Evolutionary conservation across 805 yeast species (phyloP).

Genomic region (Torulaspora franciscae): DNA sequence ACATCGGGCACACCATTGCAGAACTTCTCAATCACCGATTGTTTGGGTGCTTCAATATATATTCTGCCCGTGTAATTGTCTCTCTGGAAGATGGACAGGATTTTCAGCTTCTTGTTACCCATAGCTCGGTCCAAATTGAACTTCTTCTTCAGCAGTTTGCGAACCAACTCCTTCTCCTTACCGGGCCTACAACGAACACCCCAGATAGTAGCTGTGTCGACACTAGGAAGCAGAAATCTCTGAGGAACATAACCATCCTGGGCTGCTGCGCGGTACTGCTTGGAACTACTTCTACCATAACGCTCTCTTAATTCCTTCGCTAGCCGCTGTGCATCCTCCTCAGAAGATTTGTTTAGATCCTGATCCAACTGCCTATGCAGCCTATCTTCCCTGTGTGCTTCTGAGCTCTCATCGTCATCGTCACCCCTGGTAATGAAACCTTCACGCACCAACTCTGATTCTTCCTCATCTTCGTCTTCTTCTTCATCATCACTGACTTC

Average conservation of each 20-base stretch:
- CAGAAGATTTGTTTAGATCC: slow-evolving; percentile 77
- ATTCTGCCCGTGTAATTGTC: slow-evolving; percentile 89
- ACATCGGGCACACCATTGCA: slow-evolving; percentile 86
- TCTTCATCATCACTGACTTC: slow-evolving; percentile 98
- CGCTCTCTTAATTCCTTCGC: slow-evolving; percentile 90
- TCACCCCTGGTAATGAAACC: slow-evolving; percentile 60
- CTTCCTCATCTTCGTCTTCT: slow-evolving; percentile 85
- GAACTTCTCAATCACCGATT: slow-evolving; percentile 86
- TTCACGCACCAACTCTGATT: slow-evolving; percentile 79
- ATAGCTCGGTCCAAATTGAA: slow-evolving; percentile 64
- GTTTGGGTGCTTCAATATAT: slow-evolving; percentile 89
- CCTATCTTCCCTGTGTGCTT: slow-evolving; percentile 56
- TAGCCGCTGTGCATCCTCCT: slow-evolving; percentile 89
- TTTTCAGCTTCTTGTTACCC: slow-evolving; percentile 68
- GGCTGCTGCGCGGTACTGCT: slow-evolving; percentile 72
- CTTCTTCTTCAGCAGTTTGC: slow-evolving; percentile 79
- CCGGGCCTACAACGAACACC: slow-evolving; percentile 93
- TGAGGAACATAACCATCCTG: slow-evolving; percentile 85
- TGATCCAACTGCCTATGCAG: slow-evolving; percentile 89
- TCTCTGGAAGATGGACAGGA: slow-evolving; percentile 87
- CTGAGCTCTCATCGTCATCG: slow-evolving; percentile 54
- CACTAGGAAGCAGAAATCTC: slow-evolving; percentile 87
- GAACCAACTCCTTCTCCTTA: slow-evolving; percentile 84
- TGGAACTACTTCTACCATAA: slow-evolving; percentile 79
- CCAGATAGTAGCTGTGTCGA: slow-evolving; percentile 94